Evolutionary conservation across 805 yeast species (phyloP).

Genomic region (Pichia nakasei): DNA sequence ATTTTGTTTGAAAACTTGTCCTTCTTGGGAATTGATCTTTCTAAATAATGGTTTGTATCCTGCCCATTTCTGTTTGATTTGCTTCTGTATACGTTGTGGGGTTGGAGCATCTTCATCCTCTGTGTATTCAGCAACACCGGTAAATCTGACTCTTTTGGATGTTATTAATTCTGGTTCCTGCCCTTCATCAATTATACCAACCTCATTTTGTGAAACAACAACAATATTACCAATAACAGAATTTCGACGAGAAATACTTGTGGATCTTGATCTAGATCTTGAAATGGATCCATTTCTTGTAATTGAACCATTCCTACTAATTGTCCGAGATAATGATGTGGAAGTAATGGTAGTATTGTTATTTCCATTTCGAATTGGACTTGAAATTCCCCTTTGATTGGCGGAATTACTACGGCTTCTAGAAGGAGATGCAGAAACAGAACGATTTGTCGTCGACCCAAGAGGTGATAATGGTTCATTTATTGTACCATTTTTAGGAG

Average conservation of each 20-base stretch:
- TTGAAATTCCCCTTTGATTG: not conserved
- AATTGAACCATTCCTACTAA: slow-evolving; percentile 6
- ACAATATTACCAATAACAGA: slow-evolving; percentile 16
- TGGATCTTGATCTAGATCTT: slow-evolving; percentile 11
- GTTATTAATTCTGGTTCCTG: slow-evolving; percentile 13
- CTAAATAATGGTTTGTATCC: slow-evolving; percentile 25
- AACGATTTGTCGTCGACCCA: too few species aligned
- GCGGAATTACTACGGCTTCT: not conserved
- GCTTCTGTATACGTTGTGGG: slow-evolving; percentile 27
- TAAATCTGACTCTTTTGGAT: slow-evolving; percentile 45
- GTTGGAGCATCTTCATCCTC: slow-evolving; percentile 51
- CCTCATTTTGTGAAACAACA: slow-evolving; percentile 13
- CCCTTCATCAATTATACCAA: slow-evolving; percentile 4
- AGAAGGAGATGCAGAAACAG: not conserved
- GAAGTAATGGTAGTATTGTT: slow-evolving; percentile 6
- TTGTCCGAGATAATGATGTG: slow-evolving; percentile 11
- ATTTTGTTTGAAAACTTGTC: slow-evolving; percentile 27
- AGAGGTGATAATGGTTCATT: not conserved
- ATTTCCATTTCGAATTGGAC: not conserved
- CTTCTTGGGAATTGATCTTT: slow-evolving; percentile 29
- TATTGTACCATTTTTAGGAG: not conserved
- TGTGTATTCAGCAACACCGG: slow-evolving; percentile 42
- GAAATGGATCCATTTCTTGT: not conserved
- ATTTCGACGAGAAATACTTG: slow-evolving; percentile 2
- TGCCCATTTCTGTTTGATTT: slow-evolving; percentile 28